Percentiles rank a stretch among this genome's conserved stretches.
Evolutionary conservation across 306 rosid genomes (phyloP).

Genomic region (Acacia melanoxylon): DNA sequence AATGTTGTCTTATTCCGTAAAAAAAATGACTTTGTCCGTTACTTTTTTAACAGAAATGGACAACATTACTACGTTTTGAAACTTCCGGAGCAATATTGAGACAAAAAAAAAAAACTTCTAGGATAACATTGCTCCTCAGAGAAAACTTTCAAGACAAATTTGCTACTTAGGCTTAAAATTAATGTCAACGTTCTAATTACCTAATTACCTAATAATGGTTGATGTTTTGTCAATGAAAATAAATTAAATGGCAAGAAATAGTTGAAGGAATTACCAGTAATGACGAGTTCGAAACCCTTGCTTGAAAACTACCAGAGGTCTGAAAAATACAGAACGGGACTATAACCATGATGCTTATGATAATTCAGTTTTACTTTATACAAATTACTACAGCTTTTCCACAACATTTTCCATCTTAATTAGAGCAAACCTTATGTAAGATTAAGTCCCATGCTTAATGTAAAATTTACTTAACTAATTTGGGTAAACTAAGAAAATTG

Average conservation of each 20-base stretch:
- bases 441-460: too few relatives aligned
- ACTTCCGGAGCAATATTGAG: too few relatives aligned
- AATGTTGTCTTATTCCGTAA: too few relatives aligned
- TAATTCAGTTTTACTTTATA: background rate
- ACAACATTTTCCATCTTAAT: background rate
- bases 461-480: too few relatives aligned
- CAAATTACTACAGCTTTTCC: background rate
- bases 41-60: too few relatives aligned
- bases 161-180: too few relatives aligned
- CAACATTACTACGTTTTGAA: too few relatives aligned
- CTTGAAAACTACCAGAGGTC: slow-evolving; percentile 88
- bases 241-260: slow-evolving; percentile 7
- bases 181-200: background rate
- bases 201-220: background rate
- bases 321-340: slow-evolving; percentile 30
- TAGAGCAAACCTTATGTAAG: background rate
- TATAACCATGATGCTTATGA: background rate
- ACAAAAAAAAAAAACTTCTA: too few relatives aligned
- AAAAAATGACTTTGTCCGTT: too few relatives aligned
- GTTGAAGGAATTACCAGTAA: slow-evolving; percentile 61
- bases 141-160: too few relatives aligned
- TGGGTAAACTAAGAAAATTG: too few relatives aligned
- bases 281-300: slow-evolving; percentile 92
- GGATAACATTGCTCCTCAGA: too few relatives aligned
- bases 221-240: background rate